Evolutionary conservation across 2,329 filamentous ascomycete genomes (phyloP).

Genomic region (Alternaria solani): DNA sequence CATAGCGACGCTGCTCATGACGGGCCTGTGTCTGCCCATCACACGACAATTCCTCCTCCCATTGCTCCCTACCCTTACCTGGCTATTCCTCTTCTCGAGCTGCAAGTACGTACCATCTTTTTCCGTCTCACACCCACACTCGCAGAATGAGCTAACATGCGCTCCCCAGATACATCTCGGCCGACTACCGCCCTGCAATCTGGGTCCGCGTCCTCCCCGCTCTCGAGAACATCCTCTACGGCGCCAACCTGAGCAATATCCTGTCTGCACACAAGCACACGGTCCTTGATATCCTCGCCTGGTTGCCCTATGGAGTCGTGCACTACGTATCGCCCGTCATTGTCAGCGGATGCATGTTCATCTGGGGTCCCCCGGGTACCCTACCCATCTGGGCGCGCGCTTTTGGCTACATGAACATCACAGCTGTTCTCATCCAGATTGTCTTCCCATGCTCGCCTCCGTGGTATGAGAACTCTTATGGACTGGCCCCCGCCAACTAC

Average conservation of each 20-base stretch:
- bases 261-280: slow-evolving; percentile 88
- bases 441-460: slow-evolving; percentile 93
- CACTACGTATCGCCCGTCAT: slow-evolving; percentile 89
- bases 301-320: slow-evolving; percentile 90
- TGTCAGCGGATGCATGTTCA: slow-evolving; percentile 79
- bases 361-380: slow-evolving; percentile 87
- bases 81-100: slow-evolving; percentile 90
- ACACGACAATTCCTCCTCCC: slow-evolving; percentile 93
- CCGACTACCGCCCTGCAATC: slow-evolving; percentile 88
- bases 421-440: slow-evolving; percentile 86
- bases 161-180: slow-evolving; percentile 78
- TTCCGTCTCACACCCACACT: not conserved
- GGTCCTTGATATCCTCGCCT: slow-evolving; percentile 85
- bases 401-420: slow-evolving; percentile 92
- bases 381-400: slow-evolving; percentile 83
- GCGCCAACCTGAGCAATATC: slow-evolving; percentile 94
- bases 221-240: slow-evolving; percentile 95
- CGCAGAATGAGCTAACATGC: slow-evolving; percentile 25
- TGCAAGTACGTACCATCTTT: slow-evolving; percentile 74
- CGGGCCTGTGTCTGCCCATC: slow-evolving; percentile 79
- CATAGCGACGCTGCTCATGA: slow-evolving; percentile 70
- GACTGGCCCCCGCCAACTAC: slow-evolving; percentile 89
- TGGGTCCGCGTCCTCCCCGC: slow-evolving; percentile 95
- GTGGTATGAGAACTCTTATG: slow-evolving; percentile 96
- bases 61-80: slow-evolving; percentile 82